phyloP scores from a whole-genome alignment of 345 rosid species.

The Eucalyptus polybractea region DNA sequence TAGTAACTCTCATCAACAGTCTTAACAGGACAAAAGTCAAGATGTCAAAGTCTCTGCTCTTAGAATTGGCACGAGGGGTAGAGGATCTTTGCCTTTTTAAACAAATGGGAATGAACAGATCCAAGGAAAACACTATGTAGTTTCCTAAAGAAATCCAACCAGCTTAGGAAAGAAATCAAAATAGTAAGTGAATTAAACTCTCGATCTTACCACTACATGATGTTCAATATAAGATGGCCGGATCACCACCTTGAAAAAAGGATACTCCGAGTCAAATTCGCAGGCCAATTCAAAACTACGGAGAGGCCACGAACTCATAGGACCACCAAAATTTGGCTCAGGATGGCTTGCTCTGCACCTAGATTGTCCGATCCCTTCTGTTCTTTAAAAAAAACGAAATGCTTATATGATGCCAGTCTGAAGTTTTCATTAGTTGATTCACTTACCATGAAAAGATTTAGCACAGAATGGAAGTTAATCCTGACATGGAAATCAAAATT shows the following conservation, averaged over 20 bases:
- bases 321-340: neutral
- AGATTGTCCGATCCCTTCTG: neutral
- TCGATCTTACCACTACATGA: neutral
- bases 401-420: neutral
- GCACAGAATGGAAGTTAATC: neutral
- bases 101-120: neutral
- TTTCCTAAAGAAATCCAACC: neutral
- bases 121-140: neutral
- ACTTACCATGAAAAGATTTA: neutral
- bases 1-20: neutral
- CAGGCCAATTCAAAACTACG: neutral
- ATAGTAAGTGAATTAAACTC: neutral
- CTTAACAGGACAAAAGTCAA: neutral
- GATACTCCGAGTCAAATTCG: neutral
- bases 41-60: neutral
- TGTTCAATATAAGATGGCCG: neutral
- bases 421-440: neutral
- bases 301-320: neutral
- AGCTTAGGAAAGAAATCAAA: neutral
- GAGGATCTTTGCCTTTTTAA: neutral
- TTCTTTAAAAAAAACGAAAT: neutral
- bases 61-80: neutral
- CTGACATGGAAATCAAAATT: neutral
- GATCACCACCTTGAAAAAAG: neutral
- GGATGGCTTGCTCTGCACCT: neutral